phyloP scores from a whole-genome alignment of 1,284 basidiomycete species.

The Uromyces viciae-fabae region DNA sequence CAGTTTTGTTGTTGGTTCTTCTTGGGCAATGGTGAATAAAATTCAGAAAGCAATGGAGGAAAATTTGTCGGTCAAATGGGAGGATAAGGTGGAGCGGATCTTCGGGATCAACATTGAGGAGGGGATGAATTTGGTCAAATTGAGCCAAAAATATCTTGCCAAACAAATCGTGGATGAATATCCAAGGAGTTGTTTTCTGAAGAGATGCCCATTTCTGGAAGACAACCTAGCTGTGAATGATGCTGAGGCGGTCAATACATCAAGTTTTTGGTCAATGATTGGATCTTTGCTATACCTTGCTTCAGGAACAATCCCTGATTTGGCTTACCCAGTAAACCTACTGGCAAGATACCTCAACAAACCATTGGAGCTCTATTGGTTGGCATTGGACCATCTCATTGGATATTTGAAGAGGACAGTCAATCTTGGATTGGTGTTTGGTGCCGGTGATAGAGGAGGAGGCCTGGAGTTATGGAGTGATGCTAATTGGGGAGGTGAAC shows the following conservation, averaged over 20 bases:
- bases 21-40: neutral
- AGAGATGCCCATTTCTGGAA: neutral
- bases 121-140: neutral
- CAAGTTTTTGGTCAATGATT: neutral
- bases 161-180: neutral
- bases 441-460: neutral
- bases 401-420: neutral
- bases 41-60: neutral
- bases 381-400: neutral
- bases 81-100: neutral
- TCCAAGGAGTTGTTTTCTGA: neutral
- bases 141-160: neutral
- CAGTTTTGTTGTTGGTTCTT: neutral
- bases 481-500: constrained; percentile 19
- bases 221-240: neutral
- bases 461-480: neutral
- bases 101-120: neutral
- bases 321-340: neutral
- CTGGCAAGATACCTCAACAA: neutral
- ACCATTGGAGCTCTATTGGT: neutral
- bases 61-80: neutral
- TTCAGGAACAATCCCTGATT: neutral
- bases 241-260: neutral
- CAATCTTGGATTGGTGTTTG: neutral
- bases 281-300: neutral